Conservation (phyloP, 1,284 basidiomycete species). For the Puccinia hordei region DNA sequence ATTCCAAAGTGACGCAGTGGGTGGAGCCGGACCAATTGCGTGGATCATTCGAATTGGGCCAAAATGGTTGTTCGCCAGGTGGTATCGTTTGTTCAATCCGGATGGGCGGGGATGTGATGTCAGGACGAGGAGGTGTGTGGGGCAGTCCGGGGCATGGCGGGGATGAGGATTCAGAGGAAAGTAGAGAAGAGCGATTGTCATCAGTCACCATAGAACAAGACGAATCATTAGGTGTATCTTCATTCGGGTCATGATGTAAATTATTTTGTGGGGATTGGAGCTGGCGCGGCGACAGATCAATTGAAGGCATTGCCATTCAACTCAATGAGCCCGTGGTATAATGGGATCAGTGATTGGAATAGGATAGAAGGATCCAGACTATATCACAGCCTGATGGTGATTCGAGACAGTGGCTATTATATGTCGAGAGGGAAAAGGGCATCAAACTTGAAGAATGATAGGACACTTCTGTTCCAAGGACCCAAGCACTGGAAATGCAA, state of each 20-base stretch:
- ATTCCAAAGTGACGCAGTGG: not conserved
- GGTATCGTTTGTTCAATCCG: conserved; percentile 1
- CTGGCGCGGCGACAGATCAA: conserved; percentile 22
- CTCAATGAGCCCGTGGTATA: not conserved
- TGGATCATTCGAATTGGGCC: conserved; percentile 1
- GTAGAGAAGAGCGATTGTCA: conserved; percentile 25
- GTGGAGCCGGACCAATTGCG: not conserved
- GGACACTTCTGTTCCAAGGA: not conserved
- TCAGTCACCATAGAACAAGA: conserved; percentile 37
- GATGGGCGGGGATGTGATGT: conserved; percentile 1
- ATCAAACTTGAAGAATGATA: not conserved
- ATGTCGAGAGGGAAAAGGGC: not conserved
- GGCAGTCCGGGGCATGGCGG: conserved; percentile 14
- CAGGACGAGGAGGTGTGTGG: conserved; percentile 16
- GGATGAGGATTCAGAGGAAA: conserved; percentile 25
- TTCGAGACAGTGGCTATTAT: not conserved
- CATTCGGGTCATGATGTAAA: conserved; percentile 1
- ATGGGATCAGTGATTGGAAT: not conserved
- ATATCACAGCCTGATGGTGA: not conserved
- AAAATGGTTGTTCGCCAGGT: conserved; percentile 5
- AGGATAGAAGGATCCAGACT: conserved; percentile 11
- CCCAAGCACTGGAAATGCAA: not conserved
- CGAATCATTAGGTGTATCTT: conserved; percentile 12
- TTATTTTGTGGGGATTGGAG: conserved; percentile 6
- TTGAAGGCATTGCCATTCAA: not conserved